Conservation (phyloP, 495 filamentous ascomycete species). For the Daldinia decipiens region DNA sequence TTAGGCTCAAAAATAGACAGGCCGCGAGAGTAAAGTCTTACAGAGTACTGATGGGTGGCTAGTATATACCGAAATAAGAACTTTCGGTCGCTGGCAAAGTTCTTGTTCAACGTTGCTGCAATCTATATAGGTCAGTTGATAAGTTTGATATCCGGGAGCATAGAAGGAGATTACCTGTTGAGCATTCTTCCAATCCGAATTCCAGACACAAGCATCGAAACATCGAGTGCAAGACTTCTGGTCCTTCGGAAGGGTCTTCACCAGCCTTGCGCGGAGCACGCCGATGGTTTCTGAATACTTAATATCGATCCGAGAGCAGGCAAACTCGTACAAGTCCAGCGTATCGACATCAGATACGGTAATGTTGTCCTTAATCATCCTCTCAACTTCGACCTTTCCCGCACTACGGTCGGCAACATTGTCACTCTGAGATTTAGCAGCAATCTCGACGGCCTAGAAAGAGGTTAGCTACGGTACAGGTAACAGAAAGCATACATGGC, state of each 20-base stretch:
- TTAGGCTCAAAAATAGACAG: neutral
- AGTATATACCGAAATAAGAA: constrained; percentile 59
- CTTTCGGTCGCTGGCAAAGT: constrained; percentile 50
- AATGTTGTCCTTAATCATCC: constrained; percentile 52
- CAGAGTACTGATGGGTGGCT: constrained; percentile 57
- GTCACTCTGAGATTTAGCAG: constrained; percentile 57
- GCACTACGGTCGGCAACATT: constrained; percentile 49
- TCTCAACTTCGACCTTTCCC: constrained; percentile 50
- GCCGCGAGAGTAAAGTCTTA: constrained; percentile 37
- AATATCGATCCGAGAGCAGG: constrained; percentile 21
- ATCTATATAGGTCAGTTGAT: constrained; percentile 48
- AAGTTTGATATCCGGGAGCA: neutral
- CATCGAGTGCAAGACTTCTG: constrained; percentile 48
- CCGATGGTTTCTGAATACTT: constrained; percentile 52
- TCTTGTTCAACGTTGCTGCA: constrained; percentile 55
- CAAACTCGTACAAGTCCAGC: constrained; percentile 57
- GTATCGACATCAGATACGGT: constrained; percentile 52
- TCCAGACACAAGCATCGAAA: constrained; percentile 56
- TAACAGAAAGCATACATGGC: neutral
- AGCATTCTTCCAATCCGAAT: constrained; percentile 60
- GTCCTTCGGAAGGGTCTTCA: constrained; percentile 56
- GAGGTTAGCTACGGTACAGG: constrained; percentile 15
- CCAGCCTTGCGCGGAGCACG: constrained; percentile 53
- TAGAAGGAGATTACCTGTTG: constrained; percentile 51
- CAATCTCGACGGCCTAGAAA: constrained; percentile 55